phyloP scores from a whole-genome alignment of 164 flowering plant genomes.

The Nymphaea thermarum region DNA sequence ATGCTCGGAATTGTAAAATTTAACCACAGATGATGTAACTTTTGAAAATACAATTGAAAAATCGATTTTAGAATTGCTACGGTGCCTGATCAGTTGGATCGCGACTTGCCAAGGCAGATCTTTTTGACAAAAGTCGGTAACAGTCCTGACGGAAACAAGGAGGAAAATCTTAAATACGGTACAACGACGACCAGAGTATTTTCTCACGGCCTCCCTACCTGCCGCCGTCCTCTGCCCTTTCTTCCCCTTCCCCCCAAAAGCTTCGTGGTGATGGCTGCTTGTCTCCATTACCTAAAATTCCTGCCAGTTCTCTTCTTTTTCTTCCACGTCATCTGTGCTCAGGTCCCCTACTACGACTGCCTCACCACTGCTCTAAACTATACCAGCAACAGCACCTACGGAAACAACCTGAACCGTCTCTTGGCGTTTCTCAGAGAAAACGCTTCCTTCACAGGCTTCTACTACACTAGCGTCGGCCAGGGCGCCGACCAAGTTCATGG shows the following conservation, averaged over 20 bases:
- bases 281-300: neutral
- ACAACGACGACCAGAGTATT: neutral
- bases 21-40: no score
- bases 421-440: neutral
- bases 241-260: neutral
- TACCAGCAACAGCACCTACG: constrained; percentile 6
- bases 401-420: constrained; percentile 10
- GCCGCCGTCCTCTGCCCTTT: neutral
- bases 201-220: neutral
- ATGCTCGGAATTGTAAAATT: no score
- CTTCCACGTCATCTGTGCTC: neutral
- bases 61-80: no score
- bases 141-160: neutral
- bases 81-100: no score
- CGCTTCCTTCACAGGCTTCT: neutral
- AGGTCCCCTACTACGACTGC: neutral
- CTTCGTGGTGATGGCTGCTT: neutral
- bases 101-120: no score
- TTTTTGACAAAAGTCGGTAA: no score
- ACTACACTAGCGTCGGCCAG: constrained; percentile 1
- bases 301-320: neutral
- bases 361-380: neutral
- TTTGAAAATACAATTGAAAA: no score
- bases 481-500: constrained; percentile 1
- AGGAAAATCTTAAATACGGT: neutral